A percentile compares a stretch with the other conserved stretches of the same genome.
Conservation (phyloP, 148 eudicot genomes). For the Vaccinium macrocarpon region DNA sequence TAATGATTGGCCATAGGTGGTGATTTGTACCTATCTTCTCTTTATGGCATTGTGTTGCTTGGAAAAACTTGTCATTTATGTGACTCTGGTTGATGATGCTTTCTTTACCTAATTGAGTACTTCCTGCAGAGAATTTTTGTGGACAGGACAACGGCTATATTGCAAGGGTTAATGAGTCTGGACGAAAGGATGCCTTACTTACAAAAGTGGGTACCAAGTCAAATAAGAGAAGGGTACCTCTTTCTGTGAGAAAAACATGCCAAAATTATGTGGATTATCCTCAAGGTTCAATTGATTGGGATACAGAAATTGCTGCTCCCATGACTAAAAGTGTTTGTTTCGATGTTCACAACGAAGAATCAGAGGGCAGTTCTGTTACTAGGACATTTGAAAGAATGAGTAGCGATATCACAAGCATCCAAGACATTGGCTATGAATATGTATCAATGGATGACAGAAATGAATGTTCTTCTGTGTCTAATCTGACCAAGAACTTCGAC, state of each 20-base stretch:
- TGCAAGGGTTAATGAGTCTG: constrained; percentile 46
- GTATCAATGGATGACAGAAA: constrained; percentile 65
- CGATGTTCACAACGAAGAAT: constrained; percentile 50
- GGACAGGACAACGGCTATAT: constrained; percentile 53
- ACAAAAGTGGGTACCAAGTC: constrained; percentile 37
- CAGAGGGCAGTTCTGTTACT: constrained; percentile 57
- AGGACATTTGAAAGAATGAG: constrained; percentile 49
- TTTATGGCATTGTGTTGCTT: constrained; percentile 6
- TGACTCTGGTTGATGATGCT: neutral
- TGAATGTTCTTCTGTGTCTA: constrained; percentile 68
- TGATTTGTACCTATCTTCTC: constrained; percentile 1
- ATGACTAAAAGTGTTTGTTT: constrained; percentile 30
- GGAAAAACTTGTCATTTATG: neutral
- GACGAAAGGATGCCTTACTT: constrained; percentile 37
- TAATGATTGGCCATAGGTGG: neutral
- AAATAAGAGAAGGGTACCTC: constrained; percentile 43
- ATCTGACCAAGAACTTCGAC: constrained; percentile 44
- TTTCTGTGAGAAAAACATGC: constrained; percentile 37
- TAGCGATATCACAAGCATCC: constrained; percentile 48
- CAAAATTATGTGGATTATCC: constrained; percentile 35
- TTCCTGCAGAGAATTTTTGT: constrained; percentile 50
- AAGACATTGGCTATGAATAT: constrained; percentile 48
- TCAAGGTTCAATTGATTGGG: constrained; percentile 56
- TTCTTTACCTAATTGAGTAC: neutral
- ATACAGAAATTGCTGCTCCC: constrained; percentile 64